Base-by-base conservation (phyloP, 176 grass and related monocot genomes). In the Alopecurus myosuroides region DNA sequence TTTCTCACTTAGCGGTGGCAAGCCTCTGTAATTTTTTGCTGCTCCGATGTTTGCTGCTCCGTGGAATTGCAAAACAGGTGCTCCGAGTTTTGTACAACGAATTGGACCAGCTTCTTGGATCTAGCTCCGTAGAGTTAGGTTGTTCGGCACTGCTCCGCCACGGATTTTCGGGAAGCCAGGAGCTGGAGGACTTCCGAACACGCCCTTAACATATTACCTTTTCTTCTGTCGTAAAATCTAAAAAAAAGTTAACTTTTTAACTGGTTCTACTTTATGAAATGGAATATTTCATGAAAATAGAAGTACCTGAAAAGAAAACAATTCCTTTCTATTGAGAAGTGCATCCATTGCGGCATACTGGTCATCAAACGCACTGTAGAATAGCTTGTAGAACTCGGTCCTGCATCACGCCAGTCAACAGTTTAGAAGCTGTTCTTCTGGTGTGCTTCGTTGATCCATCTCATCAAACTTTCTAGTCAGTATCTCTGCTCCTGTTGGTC, bases 381-480 rank as follows among this genome's bases (percentile, higher is more conserved):
- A 94, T 83, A 34, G 65, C 86, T 90, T 95, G 85, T 95, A 98
- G 77, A 98, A 95, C 42, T 98, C 85, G 49, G 23, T 4, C 77
- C 85, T 91, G 76, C 48, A 76, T 17, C 31, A 67, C 40, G 18
- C 4, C 18, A 70, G 42, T 84, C 50, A 63, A 57, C 69, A 77
- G 62, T 63, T 89, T 70, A 85, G 15, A 85, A 61, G 19, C 97
- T 94, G 97, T 84, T 95, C 80, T 76, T 95, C 93, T 92, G 90
- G 92, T 40, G 88, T 92, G 26, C 88, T 85, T 79, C 65, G 83
- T 81, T 85, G 91, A 81, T 99, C 93, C 84, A 94, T 91, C 88
- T 92, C 88, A 36, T 99, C 97, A 49, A 94, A 99, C 85, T 98
- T 98, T n/a, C 91, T 85, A 75, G 97, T 96, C 41, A 99, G 89